Percentiles rank a stretch among this genome's conserved stretches.
Evolutionary conservation across 768 basidiomycete species (phyloP).

Genomic region (Suillus brevipes): DNA sequence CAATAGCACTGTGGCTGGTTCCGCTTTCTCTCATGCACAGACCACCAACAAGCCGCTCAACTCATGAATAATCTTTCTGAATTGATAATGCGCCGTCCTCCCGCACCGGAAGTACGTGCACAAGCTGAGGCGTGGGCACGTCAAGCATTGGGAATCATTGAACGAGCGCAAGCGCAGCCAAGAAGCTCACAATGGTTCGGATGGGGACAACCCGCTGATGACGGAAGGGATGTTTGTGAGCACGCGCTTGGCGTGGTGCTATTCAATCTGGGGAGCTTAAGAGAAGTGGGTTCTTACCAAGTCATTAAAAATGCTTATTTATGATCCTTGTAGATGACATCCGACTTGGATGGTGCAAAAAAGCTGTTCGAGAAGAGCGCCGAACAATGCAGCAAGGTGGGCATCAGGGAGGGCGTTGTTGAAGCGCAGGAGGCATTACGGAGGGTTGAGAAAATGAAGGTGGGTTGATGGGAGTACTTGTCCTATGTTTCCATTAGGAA

Average conservation of each 20-base stretch:
- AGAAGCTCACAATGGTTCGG: constrained; percentile 11
- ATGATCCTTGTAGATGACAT: constrained; percentile 31
- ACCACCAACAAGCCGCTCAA: constrained; percentile 38
- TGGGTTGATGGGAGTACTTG: not conserved
- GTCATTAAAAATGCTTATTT: not conserved
- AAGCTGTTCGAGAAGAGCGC: constrained; percentile 34
- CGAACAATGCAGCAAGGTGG: constrained; percentile 31
- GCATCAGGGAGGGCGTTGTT: constrained; percentile 36
- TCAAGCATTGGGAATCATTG: constrained; percentile 43
- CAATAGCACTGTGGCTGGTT: not conserved
- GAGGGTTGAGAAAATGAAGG: constrained; percentile 21
- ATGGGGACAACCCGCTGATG: constrained; percentile 18
- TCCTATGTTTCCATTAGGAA: not conserved
- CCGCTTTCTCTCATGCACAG: not conserved
- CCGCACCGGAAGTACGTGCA: constrained; percentile 36
- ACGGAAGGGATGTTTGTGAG: constrained; percentile 47
- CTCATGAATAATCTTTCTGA: constrained; percentile 51
- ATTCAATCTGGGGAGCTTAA: constrained; percentile 61
- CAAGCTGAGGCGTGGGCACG: constrained; percentile 64
- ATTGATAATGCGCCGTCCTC: constrained; percentile 38
- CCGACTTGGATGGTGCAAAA: constrained; percentile 29
- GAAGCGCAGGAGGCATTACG: constrained; percentile 36
- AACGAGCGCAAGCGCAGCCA: constrained; percentile 24
- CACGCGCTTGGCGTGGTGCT: constrained; percentile 54
- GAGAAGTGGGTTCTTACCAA: constrained; percentile 35